Base-by-base conservation (phyloP, 805 yeast genomes). In the Candida oleophila region DNA sequence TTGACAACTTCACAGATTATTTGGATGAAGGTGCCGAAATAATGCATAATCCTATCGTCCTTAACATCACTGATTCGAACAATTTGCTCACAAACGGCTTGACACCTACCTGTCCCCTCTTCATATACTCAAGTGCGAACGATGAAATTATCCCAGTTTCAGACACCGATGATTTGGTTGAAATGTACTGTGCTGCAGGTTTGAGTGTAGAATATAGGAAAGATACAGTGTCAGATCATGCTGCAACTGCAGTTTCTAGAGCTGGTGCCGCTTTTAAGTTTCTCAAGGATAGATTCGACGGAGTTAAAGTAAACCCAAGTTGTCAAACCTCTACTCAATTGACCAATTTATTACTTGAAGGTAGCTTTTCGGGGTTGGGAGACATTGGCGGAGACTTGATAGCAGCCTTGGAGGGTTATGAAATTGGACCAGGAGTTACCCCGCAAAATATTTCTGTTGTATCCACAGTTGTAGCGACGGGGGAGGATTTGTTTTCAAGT, bases 121-220 rank as follows among this genome's bases (percentile, higher is more conserved):
- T 56, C 34, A 44, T 56, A 2, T 56, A 47, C 45, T 59, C 57
- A 9, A 60, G 57, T 9, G 22, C 20, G 14, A 34, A 46, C 4
- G 63, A 60, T 37, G 54, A 44, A 11, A 44, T 57, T 4, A 51
- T 58, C 19, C 62, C 62, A 18, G 22, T 38, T 41, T 16, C 38
- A 11, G 49, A 43, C 33, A 45, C 53, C 4, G 44, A 50, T 8
- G 42, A 49, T 22, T 43, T 53, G 4, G 64, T 53, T 44, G 52
- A 59, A 3, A 49, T 44, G 22, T 64, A 57, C 55, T 59, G 67
- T 43, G 48, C 43, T 5, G 47, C 53, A 47, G 67, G 67, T 2
- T 55, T 60, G n/a, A 45, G 47, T 8, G 57, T 61, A 8, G 66
- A 63, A 45, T 55, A 56, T 40, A 49, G 54, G 9, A 49, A 42